Conservation (phyloP, 176 grass and related monocot species). For the Oryza longistaminata region DNA sequence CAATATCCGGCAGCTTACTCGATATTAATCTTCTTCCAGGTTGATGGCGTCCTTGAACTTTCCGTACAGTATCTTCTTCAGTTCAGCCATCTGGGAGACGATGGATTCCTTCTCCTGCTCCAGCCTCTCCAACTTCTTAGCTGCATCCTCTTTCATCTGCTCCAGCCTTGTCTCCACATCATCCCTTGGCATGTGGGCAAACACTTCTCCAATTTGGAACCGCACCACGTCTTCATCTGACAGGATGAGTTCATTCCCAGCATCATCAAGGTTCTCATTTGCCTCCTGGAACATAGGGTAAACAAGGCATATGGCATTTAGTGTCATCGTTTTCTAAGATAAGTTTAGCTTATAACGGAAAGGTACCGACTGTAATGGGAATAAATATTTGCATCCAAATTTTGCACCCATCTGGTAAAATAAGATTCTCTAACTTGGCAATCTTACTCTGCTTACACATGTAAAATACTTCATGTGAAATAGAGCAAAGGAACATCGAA, state of each 20-base stretch:
- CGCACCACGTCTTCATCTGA: constrained; percentile 92
- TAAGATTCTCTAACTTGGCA: not conserved
- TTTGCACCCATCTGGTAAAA: not conserved
- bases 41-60: constrained; percentile 98
- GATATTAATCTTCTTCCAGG: constrained; percentile 83
- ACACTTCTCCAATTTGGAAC: constrained; percentile 94
- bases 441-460: not conserved
- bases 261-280: constrained; percentile 96
- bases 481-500: not conserved
- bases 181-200: constrained; percentile 81
- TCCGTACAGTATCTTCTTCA: constrained; percentile 91
- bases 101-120: constrained; percentile 87
- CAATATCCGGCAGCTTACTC: not conserved
- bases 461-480: not conserved
- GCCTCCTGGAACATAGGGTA: constrained; percentile 56
- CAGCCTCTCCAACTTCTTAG: constrained; percentile 66
- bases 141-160: constrained; percentile 91
- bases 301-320: not conserved
- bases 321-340: not conserved
- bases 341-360: not conserved
- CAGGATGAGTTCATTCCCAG: constrained; percentile 87
- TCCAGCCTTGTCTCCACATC: constrained; percentile 84
- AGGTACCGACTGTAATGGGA: not conserved
- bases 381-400: not conserved
- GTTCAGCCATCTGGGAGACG: constrained; percentile 74